Conservation (phyloP, 768 basidiomycete genomes). For the Tylopilus subfusipes region DNA sequence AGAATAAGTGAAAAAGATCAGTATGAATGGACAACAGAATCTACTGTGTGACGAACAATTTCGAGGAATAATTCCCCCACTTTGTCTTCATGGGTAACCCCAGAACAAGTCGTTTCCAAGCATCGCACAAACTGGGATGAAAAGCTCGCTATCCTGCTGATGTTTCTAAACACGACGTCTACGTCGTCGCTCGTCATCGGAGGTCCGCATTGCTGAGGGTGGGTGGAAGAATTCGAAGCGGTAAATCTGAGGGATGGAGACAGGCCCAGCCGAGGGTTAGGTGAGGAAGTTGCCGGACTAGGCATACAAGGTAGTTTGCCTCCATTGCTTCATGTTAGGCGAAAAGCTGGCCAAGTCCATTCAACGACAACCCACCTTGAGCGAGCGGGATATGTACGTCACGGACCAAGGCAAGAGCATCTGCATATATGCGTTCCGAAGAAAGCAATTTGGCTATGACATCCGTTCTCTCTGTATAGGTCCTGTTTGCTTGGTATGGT, state of each 20-base stretch:
- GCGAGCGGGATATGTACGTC: conserved; percentile 73
- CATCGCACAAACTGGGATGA: conserved; percentile 58
- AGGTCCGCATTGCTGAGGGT: conserved; percentile 32
- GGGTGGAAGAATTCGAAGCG: conserved; percentile 42
- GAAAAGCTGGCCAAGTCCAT: background rate
- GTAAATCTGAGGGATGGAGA: conserved; percentile 31
- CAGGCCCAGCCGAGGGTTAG: conserved; percentile 18
- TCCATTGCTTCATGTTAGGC: conserved; percentile 10
- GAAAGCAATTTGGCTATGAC: conserved; percentile 68
- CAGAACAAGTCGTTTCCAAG: conserved; percentile 62
- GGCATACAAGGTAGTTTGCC: conserved; percentile 31
- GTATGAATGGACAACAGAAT: background rate
- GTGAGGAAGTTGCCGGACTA: background rate
- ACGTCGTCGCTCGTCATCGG: conserved; percentile 67
- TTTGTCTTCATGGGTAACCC: conserved; percentile 53
- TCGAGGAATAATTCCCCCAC: conserved; percentile 68
- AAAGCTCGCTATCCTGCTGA: conserved; percentile 64
- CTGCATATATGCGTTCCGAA: conserved; percentile 72
- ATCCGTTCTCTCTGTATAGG: conserved; percentile 51
- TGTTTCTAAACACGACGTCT: conserved; percentile 67
- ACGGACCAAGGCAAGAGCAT: conserved; percentile 66
- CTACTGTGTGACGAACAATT: conserved; percentile 42
- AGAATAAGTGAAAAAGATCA: background rate
- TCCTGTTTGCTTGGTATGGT: conserved; percentile 19
- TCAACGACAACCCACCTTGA: conserved; percentile 45